Percentiles rank a stretch among this genome's conserved stretches.
These are phyloP conservation scores for Conidiobolus incongruus DNA, from an alignment of 371 early-diverging fungal species.

Conservation along the genomic window DNA sequence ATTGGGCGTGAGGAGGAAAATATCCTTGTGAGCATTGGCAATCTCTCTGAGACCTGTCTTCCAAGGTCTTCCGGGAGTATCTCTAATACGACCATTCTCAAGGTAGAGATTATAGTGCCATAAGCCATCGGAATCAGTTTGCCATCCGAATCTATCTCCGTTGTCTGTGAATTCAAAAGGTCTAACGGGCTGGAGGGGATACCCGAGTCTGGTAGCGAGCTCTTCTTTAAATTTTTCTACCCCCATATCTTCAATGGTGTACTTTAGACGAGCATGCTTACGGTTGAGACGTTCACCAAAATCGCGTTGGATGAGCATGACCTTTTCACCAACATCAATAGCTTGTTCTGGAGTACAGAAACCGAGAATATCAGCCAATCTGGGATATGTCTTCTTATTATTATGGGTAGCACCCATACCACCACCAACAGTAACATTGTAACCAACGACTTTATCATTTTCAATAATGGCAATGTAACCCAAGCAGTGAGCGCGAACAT, in stretches of 20 bases:
- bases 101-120: slow-evolving; percentile 69
- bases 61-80: slow-evolving; percentile 47
- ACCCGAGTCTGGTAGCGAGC: slow-evolving; percentile 56
- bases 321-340: slow-evolving; percentile 56
- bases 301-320: slow-evolving; percentile 79
- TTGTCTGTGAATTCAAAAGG: slow-evolving; percentile 62
- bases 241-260: slow-evolving; percentile 85
- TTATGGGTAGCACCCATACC: slow-evolving; percentile 95
- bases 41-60: slow-evolving; percentile 62
- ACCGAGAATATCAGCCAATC: slow-evolving; percentile 52
- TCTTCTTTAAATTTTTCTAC: slow-evolving; percentile 70
- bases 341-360: slow-evolving; percentile 57
- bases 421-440: slow-evolving; percentile 84
- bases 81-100: slow-evolving; percentile 79
- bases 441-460: slow-evolving; percentile 51
- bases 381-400: slow-evolving; percentile 87
- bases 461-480: slow-evolving; percentile 76
- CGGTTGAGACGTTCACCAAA: slow-evolving; percentile 87
- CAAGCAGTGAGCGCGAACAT: slow-evolving; percentile 82
- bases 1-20: slow-evolving; percentile 76
- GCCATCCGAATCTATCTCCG: slow-evolving; percentile 87
- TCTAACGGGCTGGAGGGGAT: slow-evolving; percentile 30
- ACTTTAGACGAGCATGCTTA: slow-evolving; percentile 91
- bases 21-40: slow-evolving; percentile 42
- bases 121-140: slow-evolving; percentile 32